These are phyloP conservation scores for Monilinia laxa DNA, from an alignment of 2,329 filamentous ascomycete genomes.

Conservation along the genomic window DNA sequence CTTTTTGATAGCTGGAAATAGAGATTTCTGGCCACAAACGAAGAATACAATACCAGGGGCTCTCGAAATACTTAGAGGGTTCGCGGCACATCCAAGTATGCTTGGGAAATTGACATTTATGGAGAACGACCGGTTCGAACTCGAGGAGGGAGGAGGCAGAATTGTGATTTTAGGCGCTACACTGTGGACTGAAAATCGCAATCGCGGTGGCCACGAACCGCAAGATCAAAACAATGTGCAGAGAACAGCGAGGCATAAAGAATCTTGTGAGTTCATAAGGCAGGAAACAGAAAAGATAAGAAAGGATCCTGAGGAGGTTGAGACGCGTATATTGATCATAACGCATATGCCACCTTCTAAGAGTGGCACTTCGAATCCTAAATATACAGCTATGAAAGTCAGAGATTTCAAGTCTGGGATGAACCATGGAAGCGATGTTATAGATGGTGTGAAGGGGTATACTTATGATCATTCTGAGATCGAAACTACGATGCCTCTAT, in stretches of 20 bases:
- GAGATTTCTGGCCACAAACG: background rate
- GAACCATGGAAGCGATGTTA: constrained; percentile 3
- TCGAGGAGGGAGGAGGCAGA: background rate
- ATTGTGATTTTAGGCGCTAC: constrained; percentile 9
- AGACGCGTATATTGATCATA: constrained; percentile 16
- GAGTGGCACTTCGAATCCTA: constrained; percentile 1
- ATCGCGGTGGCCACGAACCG: background rate
- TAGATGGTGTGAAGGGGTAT: background rate
- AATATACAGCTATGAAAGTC: background rate
- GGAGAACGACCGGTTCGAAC: background rate
- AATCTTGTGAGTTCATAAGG: background rate
- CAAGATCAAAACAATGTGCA: background rate
- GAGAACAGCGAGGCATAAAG: background rate
- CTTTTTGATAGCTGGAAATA: constrained; percentile 13
- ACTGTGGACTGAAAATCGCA: background rate
- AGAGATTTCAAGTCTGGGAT: background rate
- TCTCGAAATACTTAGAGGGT: background rate
- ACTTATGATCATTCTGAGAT: constrained; percentile 10
- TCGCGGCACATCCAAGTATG: background rate
- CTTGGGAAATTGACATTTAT: constrained; percentile 1
- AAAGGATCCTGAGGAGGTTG: background rate
- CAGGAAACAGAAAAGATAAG: background rate
- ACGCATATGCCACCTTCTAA: constrained; percentile 19
- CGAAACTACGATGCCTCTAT: constrained; percentile 7
- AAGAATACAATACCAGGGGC: background rate